Evolutionary conservation across 345 rosid species (phyloP), one percentile per base, ranked within the genome.

Genomic region (Boechera divaricarpa): DNA sequence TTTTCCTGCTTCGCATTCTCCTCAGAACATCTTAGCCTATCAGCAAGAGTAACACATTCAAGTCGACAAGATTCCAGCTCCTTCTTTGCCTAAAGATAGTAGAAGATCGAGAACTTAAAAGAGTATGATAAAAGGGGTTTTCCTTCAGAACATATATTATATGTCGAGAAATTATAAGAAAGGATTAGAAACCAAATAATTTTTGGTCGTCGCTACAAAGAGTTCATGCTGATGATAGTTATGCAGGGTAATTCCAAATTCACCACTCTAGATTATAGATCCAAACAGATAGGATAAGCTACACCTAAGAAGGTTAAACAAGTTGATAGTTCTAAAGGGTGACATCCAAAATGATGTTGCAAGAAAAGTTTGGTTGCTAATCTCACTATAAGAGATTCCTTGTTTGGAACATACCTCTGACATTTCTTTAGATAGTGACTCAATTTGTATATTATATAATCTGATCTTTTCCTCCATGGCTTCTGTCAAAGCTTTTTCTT

Each of bases 381-480:
- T 52, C 26, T 47, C 55, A 57, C 45, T 67, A 36, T 33, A 51
- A 41, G 33, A 73, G 57, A 32, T 78, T 67, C 21, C 41, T 67
- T 18, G 55, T 60, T 73, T 45, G 38, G 16, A 47, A 70, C 85
- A 63, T 81, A 89, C 98, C 92, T 89, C 86, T 56, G 80, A 79
- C 51, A 87, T 66, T 77, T 76, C 82, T 76, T 80, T 81, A 41
- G 87, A 78, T 68, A 91, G 63, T 69, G 84, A 80, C 64, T 44
- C 60, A 31, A 79, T 76, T 82, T 90, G 88, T 24, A 75, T 70
- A 57, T 76, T 78, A 58, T 79, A 73, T 39, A 73, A 72, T 56
- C 78, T 83, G 69, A 84, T 76, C 72, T 86, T 87, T 84, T 90
- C 91, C 75, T 89, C 90, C 54, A 88, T 81, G 53, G 91, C 85